Evolutionary conservation across 192 early-diverging fungal genomes (phyloP).

Genomic region (Coemansia sp.): DNA sequence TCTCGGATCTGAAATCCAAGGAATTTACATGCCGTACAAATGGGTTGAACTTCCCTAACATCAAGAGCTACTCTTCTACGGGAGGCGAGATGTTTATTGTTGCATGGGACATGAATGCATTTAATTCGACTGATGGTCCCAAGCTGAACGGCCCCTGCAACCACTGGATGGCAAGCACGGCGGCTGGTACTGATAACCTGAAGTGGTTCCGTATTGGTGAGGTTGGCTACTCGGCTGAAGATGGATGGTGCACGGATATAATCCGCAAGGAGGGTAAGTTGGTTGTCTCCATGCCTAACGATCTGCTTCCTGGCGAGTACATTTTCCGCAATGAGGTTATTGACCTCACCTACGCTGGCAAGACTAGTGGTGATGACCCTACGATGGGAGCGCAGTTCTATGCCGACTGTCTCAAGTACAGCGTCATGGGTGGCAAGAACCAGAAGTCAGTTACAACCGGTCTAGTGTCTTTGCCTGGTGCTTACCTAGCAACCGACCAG

Average conservation of each 20-base stretch:
- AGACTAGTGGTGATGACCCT: not conserved
- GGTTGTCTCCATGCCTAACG: not conserved
- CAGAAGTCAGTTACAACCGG: not conserved
- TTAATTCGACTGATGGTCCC: no score
- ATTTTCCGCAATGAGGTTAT: slow-evolving; percentile 1
- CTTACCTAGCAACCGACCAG: not conserved
- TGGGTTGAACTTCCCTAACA: not conserved
- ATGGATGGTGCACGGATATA: not conserved
- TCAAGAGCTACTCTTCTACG: not conserved
- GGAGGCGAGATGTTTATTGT: slow-evolving; percentile 1
- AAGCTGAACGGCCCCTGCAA: not conserved
- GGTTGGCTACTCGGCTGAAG: not conserved
- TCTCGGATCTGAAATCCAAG: not conserved
- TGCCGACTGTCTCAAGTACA: slow-evolving; percentile 3
- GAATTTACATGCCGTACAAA: not conserved
- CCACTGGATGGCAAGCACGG: not conserved
- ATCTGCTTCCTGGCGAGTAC: not conserved
- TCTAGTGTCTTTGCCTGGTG: not conserved
- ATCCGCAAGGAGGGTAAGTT: not conserved
- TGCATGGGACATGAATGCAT: not conserved
- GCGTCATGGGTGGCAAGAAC: not conserved
- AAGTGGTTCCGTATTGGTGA: slow-evolving; percentile 3
- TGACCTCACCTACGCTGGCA: slow-evolving; percentile 1
- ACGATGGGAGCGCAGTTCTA: slow-evolving; percentile 5
- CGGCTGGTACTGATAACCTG: not conserved